Conservation (phyloP, 108 stramenopile species). For the Nitzschia palea region DNA sequence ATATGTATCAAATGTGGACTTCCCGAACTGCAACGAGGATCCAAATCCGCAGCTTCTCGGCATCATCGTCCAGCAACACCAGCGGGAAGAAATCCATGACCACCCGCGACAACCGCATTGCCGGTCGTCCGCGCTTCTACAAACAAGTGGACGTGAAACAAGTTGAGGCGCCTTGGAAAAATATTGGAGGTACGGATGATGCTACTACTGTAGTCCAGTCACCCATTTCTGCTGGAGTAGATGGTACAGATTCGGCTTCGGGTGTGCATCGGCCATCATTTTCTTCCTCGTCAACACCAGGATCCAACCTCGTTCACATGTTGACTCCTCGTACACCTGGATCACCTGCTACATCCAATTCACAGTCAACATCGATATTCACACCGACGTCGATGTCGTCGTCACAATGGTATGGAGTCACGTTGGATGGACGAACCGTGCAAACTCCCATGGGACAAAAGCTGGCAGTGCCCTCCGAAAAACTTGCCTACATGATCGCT, state of each 20-base stretch:
- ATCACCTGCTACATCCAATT: too few relatives aligned
- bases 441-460: conserved; percentile 79
- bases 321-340: conserved; percentile 32
- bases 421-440: conserved; percentile 73
- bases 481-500: conserved; percentile 84
- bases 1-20: too few relatives aligned
- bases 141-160: conserved; percentile 59
- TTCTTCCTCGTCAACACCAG: not conserved
- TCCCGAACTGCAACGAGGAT: too few relatives aligned
- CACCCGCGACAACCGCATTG: conserved; percentile 35
- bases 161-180: conserved; percentile 51
- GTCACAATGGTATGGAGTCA: conserved; percentile 70
- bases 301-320: conserved; percentile 13
- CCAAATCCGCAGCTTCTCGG: too few relatives aligned
- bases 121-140: conserved; percentile 69
- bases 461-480: conserved; percentile 70
- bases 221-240: conserved; percentile 87
- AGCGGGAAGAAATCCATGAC: conserved; percentile 5
- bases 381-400: not conserved
- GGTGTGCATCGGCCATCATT: conserved; percentile 43
- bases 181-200: not conserved
- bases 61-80: too few relatives aligned
- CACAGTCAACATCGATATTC: not conserved
- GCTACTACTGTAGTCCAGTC: conserved; percentile 34
- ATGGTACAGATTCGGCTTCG: conserved; percentile 76